These are phyloP conservation scores for Harringtonia lauricola DNA, from an alignment of 2,329 filamentous ascomycete species.

Conservation along the genomic window DNA sequence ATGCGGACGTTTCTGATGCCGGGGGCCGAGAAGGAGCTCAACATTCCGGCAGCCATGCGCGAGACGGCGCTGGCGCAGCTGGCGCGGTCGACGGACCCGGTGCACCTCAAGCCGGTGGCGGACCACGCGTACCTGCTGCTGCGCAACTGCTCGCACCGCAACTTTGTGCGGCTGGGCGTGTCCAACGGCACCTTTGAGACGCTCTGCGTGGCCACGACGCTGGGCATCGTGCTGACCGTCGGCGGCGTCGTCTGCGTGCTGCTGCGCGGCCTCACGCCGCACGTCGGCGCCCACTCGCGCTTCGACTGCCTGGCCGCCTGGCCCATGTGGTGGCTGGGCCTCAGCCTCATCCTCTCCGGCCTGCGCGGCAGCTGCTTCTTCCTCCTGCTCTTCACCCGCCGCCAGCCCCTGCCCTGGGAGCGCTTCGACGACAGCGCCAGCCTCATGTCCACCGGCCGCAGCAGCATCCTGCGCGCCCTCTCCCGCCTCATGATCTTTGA, in stretches of 20 bases:
- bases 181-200: slow-evolving; percentile 40
- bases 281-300: slow-evolving; percentile 25
- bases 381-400: slow-evolving; percentile 31
- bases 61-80: slow-evolving; percentile 25
- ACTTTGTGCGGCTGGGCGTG: slow-evolving; percentile 42
- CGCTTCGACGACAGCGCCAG: slow-evolving; percentile 27
- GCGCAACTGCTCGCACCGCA: slow-evolving; percentile 35
- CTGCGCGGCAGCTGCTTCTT: slow-evolving; percentile 36
- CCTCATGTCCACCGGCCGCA: slow-evolving; percentile 12
- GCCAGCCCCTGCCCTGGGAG: slow-evolving; percentile 36
- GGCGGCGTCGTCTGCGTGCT: slow-evolving; percentile 28
- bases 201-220: slow-evolving; percentile 31
- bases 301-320: slow-evolving; percentile 30
- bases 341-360: slow-evolving; percentile 31
- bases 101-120: slow-evolving; percentile 28
- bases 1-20: slow-evolving; percentile 28
- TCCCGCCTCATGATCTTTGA: slow-evolving; percentile 35
- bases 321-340: slow-evolving; percentile 33
- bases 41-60: slow-evolving; percentile 31
- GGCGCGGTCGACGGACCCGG: slow-evolving; percentile 24
- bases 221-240: slow-evolving; percentile 29
- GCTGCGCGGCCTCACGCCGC: slow-evolving; percentile 26
- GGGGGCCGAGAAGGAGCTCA: slow-evolving; percentile 32
- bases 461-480: slow-evolving; percentile 18
- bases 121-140: slow-evolving; percentile 35